These are phyloP conservation scores for Coemansia sp. DNA, from an alignment of 192 early-diverging fungal genomes.

Conservation along the genomic window DNA sequence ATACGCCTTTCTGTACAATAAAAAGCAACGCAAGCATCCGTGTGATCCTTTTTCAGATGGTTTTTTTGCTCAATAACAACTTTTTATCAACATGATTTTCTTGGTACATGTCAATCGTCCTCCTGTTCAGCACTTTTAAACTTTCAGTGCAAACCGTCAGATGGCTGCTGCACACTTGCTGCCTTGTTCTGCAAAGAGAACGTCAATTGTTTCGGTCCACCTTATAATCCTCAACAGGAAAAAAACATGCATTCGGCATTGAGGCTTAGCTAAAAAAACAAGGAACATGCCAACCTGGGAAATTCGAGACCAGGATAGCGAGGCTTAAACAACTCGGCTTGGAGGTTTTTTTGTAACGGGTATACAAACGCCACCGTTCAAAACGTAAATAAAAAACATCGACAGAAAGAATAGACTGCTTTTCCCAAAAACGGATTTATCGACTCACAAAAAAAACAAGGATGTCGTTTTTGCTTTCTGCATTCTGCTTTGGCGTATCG, in stretches of 20 bases:
- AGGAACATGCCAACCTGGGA: not conserved
- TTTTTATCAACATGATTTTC: not conserved
- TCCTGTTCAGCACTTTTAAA: too few relatives aligned
- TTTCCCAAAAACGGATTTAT: not conserved
- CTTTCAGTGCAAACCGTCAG: too few relatives aligned
- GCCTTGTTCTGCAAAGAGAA: not conserved
- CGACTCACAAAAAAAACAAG: not conserved
- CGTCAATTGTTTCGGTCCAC: not conserved
- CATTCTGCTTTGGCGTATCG: too few relatives aligned
- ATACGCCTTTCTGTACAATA: conserved; percentile 4
- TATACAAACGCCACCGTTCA: not conserved
- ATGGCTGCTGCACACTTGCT: not conserved
- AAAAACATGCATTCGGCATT: not conserved
- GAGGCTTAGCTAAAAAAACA: not conserved
- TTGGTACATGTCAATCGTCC: not conserved
- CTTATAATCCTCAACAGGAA: not conserved
- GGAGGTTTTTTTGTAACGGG: not conserved
- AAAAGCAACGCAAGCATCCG: too few relatives aligned
- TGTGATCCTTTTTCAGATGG: too few relatives aligned
- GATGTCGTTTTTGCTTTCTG: too few relatives aligned
- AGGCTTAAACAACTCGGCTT: not conserved
- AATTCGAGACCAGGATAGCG: not conserved
- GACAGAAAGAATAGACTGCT: not conserved
- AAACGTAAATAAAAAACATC: not conserved
- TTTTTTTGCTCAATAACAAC: not conserved